A percentile compares a stretch with the other conserved stretches of the same genome.
phyloP scores from a whole-genome alignment of 2,329 filamentous ascomycete species.

The Ophiosphaerella korrae region DNA sequence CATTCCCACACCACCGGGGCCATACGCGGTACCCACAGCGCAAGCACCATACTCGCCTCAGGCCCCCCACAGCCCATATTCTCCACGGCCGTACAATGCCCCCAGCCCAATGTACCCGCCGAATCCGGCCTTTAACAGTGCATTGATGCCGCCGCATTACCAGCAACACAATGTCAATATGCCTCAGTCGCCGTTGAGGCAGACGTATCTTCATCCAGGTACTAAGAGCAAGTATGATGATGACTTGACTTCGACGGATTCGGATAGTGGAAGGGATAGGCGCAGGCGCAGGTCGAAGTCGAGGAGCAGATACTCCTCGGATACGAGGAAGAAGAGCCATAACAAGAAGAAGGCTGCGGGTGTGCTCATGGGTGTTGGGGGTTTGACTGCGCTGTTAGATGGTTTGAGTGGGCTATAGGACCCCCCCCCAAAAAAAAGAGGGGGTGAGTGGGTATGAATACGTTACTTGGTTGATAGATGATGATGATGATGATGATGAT shows the following conservation, averaged over 20 bases:
- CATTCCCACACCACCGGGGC: constrained; percentile 14
- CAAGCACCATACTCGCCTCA: constrained; percentile 9
- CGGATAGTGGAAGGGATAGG: constrained; percentile 17
- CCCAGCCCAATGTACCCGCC: constrained; percentile 11
- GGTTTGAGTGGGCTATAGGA: constrained; percentile 32
- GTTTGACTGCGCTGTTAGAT: constrained; percentile 46
- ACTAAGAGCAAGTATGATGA: constrained; percentile 18
- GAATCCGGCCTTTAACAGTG: constrained; percentile 4
- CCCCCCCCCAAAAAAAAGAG: too few species aligned
- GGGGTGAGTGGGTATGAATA: background rate
- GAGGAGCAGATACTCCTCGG: constrained; percentile 10
- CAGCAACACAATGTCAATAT: constrained; percentile 5
- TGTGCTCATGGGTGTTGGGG: constrained; percentile 44
- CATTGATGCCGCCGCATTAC: constrained; percentile 4
- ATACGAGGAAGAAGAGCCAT: constrained; percentile 26
- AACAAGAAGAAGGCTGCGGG: constrained; percentile 36
- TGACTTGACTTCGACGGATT: constrained; percentile 31
- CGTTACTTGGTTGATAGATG: background rate
- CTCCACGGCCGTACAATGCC: constrained; percentile 3
- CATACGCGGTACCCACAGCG: constrained; percentile 11
- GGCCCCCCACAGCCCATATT: constrained; percentile 3
- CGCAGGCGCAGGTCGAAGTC: constrained; percentile 21
- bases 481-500: background rate
- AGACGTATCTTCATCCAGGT: constrained; percentile 10
- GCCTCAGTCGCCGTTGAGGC: constrained; percentile 25